These are phyloP conservation scores for Penstemon eatonii DNA, from an alignment of 257 asterid genomes.

Conservation along the genomic window DNA sequence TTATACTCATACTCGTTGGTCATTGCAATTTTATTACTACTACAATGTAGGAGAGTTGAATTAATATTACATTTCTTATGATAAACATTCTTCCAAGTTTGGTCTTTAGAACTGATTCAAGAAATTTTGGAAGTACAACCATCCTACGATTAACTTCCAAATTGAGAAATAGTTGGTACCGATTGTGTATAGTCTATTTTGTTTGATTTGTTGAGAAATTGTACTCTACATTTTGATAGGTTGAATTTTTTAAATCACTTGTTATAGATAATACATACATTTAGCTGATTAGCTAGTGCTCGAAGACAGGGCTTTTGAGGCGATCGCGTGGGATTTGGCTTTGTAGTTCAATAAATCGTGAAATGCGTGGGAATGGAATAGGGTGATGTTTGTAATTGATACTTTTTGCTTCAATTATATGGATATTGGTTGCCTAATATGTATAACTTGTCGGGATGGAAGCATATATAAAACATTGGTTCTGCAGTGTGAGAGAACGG, in stretches of 20 bases:
- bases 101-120: too few species aligned
- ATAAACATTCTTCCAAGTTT: not conserved
- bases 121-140: too few species aligned
- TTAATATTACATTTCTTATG: not conserved
- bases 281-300: not conserved
- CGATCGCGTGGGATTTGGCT: not conserved
- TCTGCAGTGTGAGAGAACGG: not conserved
- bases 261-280: not conserved
- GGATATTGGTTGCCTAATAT: not conserved
- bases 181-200: not conserved
- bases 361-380: conserved; percentile 1
- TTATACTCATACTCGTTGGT: not conserved
- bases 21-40: not conserved
- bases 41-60: too few species aligned
- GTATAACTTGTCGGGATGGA: not conserved
- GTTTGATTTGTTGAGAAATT: not conserved
- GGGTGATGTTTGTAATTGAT: not conserved
- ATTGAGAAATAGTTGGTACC: too few species aligned
- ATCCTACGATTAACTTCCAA: too few species aligned
- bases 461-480: not conserved
- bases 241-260: not conserved
- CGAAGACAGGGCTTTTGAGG: not conserved
- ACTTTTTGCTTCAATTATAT: not conserved
- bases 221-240: not conserved
- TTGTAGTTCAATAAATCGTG: not conserved